Evolutionary conservation across 2,329 filamentous ascomycete species (phyloP).

Genomic region (Sclerotinia subarctica): DNA sequence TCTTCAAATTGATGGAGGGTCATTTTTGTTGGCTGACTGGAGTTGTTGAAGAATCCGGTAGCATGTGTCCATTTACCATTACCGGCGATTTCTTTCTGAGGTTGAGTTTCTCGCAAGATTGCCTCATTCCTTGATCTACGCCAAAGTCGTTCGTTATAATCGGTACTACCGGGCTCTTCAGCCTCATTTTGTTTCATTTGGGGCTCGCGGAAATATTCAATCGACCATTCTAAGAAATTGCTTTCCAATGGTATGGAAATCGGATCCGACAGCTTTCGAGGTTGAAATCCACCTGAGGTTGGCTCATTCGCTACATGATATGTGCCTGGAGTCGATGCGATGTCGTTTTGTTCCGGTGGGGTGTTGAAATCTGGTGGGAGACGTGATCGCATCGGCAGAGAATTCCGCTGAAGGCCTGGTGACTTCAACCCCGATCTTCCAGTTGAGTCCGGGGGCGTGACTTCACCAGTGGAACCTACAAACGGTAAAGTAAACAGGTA

Average conservation of each 20-base stretch:
- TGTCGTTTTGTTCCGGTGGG: constrained; percentile 74
- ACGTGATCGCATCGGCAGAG: constrained; percentile 41
- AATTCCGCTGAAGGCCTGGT: constrained; percentile 30
- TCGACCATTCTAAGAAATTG: constrained; percentile 90
- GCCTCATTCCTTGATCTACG: constrained; percentile 86
- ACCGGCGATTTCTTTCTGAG: constrained; percentile 83
- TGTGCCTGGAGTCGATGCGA: constrained; percentile 59
- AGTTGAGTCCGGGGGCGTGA: constrained; percentile 29
- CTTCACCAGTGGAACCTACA: constrained; percentile 38
- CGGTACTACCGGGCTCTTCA: constrained; percentile 91
- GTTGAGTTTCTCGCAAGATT: constrained; percentile 89
- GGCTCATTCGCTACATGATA: constrained; percentile 78
- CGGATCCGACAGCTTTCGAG: constrained; percentile 55
- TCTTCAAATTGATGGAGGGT: constrained; percentile 98
- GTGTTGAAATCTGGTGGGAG: constrained; percentile 55
- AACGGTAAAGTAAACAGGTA: constrained; percentile 57
- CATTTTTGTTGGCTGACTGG: constrained; percentile 86
- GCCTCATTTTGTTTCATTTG: constrained; percentile 97
- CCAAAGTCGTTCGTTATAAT: constrained; percentile 96
- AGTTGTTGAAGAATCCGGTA: constrained; percentile 80
- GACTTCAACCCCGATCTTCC: constrained; percentile 32
- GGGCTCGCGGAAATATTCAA: constrained; percentile 95
- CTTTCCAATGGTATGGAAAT: constrained; percentile 74
- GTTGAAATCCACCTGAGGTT: constrained; percentile 70
- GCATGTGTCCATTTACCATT: constrained; percentile 84